Evolutionary conservation across 1,139 yeast genomes (phyloP).

Genomic region (Suhomyces terraborum): DNA sequence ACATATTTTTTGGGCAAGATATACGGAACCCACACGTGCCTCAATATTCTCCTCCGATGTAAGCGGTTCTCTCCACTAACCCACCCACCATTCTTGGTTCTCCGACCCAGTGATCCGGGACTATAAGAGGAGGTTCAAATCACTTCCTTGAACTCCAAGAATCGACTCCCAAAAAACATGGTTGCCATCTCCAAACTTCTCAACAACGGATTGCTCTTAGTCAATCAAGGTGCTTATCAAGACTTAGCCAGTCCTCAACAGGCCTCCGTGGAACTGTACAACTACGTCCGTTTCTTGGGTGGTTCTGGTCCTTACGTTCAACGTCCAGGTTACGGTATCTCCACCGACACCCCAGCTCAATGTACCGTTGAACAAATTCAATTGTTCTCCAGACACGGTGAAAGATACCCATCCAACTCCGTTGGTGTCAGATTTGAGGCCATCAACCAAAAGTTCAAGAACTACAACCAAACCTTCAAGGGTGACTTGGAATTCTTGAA

Average conservation of each 20-base stretch:
- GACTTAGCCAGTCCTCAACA: conserved; percentile 42
- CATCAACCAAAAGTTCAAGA: conserved; percentile 23
- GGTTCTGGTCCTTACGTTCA: conserved; percentile 52
- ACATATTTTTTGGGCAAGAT: background rate
- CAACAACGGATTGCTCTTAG: conserved; percentile 32
- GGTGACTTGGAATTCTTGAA: conserved; percentile 38
- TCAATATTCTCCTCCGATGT: background rate
- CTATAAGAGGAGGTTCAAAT: background rate
- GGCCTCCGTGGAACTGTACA: conserved; percentile 41
- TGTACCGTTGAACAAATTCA: conserved; percentile 68
- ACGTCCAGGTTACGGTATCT: conserved; percentile 48
- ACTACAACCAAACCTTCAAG: conserved; percentile 25
- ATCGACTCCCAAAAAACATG: conserved; percentile 20
- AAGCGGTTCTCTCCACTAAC: background rate
- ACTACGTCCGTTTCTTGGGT: conserved; percentile 46
- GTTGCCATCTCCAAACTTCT: conserved; percentile 35
- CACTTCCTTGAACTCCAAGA: background rate
- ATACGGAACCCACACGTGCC: background rate
- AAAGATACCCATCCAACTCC: conserved; percentile 53
- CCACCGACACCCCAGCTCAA: conserved; percentile 49
- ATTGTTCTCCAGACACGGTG: conserved; percentile 70
- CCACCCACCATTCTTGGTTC: background rate
- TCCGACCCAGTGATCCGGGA: background rate
- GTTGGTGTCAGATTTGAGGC: conserved; percentile 18
- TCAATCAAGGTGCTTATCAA: conserved; percentile 27